Evolutionary conservation across 2,329 filamentous ascomycete genomes (phyloP).

Genomic region (Penicillium brasilianum): DNA sequence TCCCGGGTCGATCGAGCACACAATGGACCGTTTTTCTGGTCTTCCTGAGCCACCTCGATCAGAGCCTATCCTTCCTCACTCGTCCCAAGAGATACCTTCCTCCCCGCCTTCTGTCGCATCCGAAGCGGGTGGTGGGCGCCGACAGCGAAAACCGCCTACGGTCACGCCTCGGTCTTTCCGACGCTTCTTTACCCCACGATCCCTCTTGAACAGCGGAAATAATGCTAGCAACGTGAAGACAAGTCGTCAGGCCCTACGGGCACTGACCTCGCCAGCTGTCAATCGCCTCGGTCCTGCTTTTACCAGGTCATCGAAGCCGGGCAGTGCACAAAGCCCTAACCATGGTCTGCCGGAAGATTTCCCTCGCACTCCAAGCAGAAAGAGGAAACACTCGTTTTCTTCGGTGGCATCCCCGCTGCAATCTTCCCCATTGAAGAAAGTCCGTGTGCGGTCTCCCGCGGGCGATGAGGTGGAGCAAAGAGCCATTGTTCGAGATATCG

Average conservation of each 20-base stretch:
- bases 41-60: slow-evolving; percentile 42
- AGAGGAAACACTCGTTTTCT: slow-evolving; percentile 53
- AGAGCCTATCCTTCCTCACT: slow-evolving; percentile 40
- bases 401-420: slow-evolving; percentile 54
- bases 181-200: slow-evolving; percentile 57
- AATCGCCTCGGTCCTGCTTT: slow-evolving; percentile 51
- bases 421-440: slow-evolving; percentile 55
- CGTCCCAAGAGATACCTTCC: slow-evolving; percentile 45
- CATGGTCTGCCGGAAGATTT: slow-evolving; percentile 37
- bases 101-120: slow-evolving; percentile 50
- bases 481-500: slow-evolving; percentile 36
- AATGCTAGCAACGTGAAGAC: slow-evolving; percentile 44
- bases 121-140: slow-evolving; percentile 43
- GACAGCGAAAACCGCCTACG: slow-evolving; percentile 52
- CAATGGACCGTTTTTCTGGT: slow-evolving; percentile 40
- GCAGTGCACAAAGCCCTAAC: slow-evolving; percentile 33
- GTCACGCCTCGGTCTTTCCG: slow-evolving; percentile 58
- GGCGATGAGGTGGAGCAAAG: slow-evolving; percentile 39
- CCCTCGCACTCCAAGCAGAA: slow-evolving; percentile 49
- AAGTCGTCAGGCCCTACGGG: slow-evolving; percentile 51
- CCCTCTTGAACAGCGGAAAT: slow-evolving; percentile 43
- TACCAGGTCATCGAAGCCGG: slow-evolving; percentile 43
- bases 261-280: slow-evolving; percentile 50
- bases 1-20: slow-evolving; percentile 29
- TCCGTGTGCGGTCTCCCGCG: slow-evolving; percentile 40